These are phyloP conservation scores for Balamuthia mandrillaris DNA, from an alignment of 208 protist genomes.

Conservation along the genomic window DNA sequence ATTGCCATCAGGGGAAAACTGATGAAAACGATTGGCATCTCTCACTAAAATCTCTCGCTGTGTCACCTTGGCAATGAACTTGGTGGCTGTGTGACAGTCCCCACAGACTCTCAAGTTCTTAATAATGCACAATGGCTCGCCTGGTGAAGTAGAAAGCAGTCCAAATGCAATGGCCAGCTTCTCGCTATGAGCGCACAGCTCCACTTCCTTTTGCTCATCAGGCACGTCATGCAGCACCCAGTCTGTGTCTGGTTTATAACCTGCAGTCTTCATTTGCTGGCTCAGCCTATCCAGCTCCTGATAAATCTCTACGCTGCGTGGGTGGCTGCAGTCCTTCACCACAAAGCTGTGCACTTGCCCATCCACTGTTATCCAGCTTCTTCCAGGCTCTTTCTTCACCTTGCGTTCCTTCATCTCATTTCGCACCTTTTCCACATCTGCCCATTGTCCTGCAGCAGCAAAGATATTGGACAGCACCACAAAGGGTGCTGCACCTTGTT, in stretches of 20 bases:
- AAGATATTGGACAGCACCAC: constrained; percentile 25
- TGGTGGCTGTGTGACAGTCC: constrained; percentile 44
- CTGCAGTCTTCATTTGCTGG: neutral
- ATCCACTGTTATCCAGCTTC: constrained; percentile 14
- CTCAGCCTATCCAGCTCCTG: neutral
- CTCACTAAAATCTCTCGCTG: constrained; percentile 31
- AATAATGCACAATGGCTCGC: neutral
- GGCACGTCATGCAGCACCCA: neutral
- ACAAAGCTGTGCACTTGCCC: neutral
- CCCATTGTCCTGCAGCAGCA: neutral
- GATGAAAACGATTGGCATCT: constrained; percentile 38
- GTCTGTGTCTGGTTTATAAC: constrained; percentile 13
- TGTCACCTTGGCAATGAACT: constrained; percentile 29
- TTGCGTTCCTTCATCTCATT: neutral
- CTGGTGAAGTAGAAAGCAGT: neutral
- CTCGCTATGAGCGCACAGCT: constrained; percentile 27
- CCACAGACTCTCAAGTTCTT: constrained; percentile 40
- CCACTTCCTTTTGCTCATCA: constrained; percentile 33
- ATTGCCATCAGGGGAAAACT: neutral
- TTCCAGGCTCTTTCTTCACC: constrained; percentile 15
- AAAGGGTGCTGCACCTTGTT: neutral
- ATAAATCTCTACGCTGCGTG: neutral
- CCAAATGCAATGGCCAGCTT: constrained; percentile 25
- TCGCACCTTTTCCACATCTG: constrained; percentile 4
- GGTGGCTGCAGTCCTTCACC: constrained; percentile 5